Conservation (phyloP, 768 basidiomycete genomes). For the Flagelloscypha sp. region DNA sequence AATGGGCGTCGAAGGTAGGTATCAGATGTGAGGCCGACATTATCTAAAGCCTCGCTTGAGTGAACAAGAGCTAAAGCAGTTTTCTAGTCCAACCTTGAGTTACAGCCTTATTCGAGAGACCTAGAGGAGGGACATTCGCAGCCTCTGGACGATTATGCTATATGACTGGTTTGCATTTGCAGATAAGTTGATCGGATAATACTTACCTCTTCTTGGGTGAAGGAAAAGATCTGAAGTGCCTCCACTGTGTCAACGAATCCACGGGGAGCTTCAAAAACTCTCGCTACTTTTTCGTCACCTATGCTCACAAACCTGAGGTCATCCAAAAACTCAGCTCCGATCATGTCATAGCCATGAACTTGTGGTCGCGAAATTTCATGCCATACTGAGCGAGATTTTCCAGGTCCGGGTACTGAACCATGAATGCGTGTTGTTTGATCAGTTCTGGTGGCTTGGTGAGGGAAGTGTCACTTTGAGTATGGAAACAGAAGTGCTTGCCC, state of each 20-base stretch:
- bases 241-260: slow-evolving; percentile 65
- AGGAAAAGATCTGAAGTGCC: slow-evolving; percentile 37
- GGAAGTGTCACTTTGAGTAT: neutral
- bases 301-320: slow-evolving; percentile 79
- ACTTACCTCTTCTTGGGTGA: slow-evolving; percentile 45
- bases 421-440: slow-evolving; percentile 94
- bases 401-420: slow-evolving; percentile 36
- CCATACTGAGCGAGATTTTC: slow-evolving; percentile 38
- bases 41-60: neutral
- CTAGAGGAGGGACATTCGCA: slow-evolving; percentile 88
- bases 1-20: slow-evolving; percentile 47
- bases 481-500: slow-evolving; percentile 42
- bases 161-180: slow-evolving; percentile 5
- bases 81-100: slow-evolving; percentile 45
- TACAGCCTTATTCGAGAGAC: slow-evolving; percentile 90
- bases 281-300: slow-evolving; percentile 92
- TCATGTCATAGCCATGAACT: slow-evolving; percentile 91
- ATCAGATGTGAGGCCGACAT: slow-evolving; percentile 3
- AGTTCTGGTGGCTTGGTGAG: slow-evolving; percentile 34
- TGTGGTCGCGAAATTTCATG: slow-evolving; percentile 90
- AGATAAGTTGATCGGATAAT: neutral
- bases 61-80: neutral
- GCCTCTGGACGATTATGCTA: slow-evolving; percentile 60
- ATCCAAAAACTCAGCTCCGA: slow-evolving; percentile 69
- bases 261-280: slow-evolving; percentile 87